phyloP scores from a whole-genome alignment of 2,329 filamentous ascomycete genomes.

The Phaeosphaeria sp. region DNA sequence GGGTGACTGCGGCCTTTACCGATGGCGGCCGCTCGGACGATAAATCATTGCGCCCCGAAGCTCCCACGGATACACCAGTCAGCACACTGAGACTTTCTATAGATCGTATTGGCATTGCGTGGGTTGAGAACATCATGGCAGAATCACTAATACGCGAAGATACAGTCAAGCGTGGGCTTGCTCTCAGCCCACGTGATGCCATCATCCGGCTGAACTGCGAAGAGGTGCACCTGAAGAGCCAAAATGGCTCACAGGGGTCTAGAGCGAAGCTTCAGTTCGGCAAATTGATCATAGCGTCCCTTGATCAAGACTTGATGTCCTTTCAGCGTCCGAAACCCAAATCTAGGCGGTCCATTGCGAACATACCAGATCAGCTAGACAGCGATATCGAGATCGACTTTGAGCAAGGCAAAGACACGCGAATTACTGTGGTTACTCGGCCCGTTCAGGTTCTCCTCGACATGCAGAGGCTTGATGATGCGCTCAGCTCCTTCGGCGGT shows the following conservation, averaged over 20 bases:
- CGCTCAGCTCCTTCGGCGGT: slow-evolving; percentile 87
- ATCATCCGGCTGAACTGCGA: slow-evolving; percentile 36
- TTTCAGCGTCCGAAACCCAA: slow-evolving; percentile 51
- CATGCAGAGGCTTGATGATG: slow-evolving; percentile 81
- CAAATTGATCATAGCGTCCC: slow-evolving; percentile 57
- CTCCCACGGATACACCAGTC: background rate
- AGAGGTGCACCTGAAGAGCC: slow-evolving; percentile 30
- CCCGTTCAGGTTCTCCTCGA: slow-evolving; percentile 80
- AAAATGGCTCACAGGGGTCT: slow-evolving; percentile 16
- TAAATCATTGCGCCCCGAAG: slow-evolving; percentile 2
- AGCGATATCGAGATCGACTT: slow-evolving; percentile 44
- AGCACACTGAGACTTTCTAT: slow-evolving; percentile 31
- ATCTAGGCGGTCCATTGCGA: slow-evolving; percentile 31
- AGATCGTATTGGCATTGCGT: slow-evolving; percentile 37
- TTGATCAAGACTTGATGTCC: slow-evolving; percentile 58
- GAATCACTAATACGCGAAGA: slow-evolving; percentile 25
- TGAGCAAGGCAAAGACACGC: slow-evolving; percentile 37
- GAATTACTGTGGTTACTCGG: slow-evolving; percentile 73
- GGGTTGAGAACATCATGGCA: slow-evolving; percentile 37
- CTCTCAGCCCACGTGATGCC: slow-evolving; percentile 34
- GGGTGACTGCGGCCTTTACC: slow-evolving; percentile 29
- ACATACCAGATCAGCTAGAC: slow-evolving; percentile 30
- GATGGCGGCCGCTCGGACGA: slow-evolving; percentile 8
- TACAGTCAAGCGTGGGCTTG: slow-evolving; percentile 18
- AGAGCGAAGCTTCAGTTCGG: slow-evolving; percentile 42